Evolutionary conservation across 2,329 filamentous ascomycete species (phyloP).

Genomic region (Cryphonectria nitschkei): DNA sequence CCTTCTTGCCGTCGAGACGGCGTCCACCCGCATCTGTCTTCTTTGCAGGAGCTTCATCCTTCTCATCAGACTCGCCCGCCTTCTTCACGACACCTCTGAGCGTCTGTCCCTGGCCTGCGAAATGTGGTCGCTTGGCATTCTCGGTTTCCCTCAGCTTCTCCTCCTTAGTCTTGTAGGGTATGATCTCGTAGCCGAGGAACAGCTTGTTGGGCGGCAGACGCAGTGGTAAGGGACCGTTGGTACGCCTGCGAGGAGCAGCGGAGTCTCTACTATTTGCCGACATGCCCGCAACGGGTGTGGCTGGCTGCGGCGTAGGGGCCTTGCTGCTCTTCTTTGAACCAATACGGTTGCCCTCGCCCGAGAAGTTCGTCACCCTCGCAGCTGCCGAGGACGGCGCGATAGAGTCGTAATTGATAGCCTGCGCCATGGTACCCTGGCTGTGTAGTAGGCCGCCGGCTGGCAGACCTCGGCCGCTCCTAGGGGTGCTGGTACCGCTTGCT

Average conservation of each 20-base stretch:
- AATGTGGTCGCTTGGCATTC: conserved; percentile 70
- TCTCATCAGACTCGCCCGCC: conserved; percentile 60
- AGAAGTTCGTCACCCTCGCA: conserved; percentile 76
- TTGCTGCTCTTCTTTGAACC: conserved; percentile 82
- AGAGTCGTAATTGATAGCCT: conserved; percentile 93
- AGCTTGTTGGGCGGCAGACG: conserved; percentile 85
- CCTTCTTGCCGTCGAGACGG: conserved; percentile 28
- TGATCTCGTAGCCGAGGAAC: conserved; percentile 95
- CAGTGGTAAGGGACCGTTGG: conserved; percentile 84
- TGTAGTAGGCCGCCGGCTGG: conserved; percentile 77
- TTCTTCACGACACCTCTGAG: conserved; percentile 72
- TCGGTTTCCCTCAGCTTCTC: conserved; percentile 70
- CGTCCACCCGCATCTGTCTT: conserved; percentile 40
- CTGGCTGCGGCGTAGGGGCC: conserved; percentile 70
- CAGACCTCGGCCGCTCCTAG: conserved; percentile 67
- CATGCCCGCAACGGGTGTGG: conserved; percentile 69
- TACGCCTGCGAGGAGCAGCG: conserved; percentile 48
- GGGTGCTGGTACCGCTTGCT: conserved; percentile 83
- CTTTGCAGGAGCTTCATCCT: conserved; percentile 52
- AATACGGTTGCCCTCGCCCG: conserved; percentile 80
- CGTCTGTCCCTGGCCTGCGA: conserved; percentile 84
- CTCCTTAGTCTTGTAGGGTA: conserved; percentile 79
- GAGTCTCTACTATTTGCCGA: conserved; percentile 48
- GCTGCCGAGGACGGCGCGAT: conserved; percentile 79
- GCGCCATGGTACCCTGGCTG: conserved; percentile 90